Evolutionary conservation across 352 stramenopile species (phyloP), one percentile per base, ranked within the genome.

Genomic region (Globisporangium mamillatum): DNA sequence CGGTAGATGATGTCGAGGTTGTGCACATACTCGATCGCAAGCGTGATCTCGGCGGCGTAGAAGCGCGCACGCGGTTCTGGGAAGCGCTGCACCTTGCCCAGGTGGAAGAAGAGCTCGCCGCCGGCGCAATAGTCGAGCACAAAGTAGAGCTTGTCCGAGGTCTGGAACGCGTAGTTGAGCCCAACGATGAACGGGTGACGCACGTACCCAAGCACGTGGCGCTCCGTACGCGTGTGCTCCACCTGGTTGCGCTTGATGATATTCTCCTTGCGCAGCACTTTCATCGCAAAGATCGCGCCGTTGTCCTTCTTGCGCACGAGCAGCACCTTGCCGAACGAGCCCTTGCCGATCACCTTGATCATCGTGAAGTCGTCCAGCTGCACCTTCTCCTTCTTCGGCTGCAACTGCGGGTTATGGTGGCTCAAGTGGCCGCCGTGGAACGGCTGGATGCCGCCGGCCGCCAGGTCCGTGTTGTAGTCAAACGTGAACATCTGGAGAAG

Each of bases 181-280:
- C 95, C 93, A 12, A 99, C 97, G 71, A 99, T 98, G 75, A 99
- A 99, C 50, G 97, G 97, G 75, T 99, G 97, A 52, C 94, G 92
- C 50, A 99, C 94, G 73, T 98, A 98, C 29, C 94, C 97, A 87
- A 97, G 77, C 55, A 97, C 92, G 67, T 88, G 82, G 32, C 88
- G 77, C 74, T 96, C 88, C 5, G 86, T 90, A 65, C 87, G 79
- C 34, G 87, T 94, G 76, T 95, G 86, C 71, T 96, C 87, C 22
- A 92, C 89, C 68, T 96, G 87, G 69, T 93, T 92, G 73, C 83
- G 76, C 73, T 98, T 98, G 75, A 99, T 98, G 68, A 99, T 99
- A 71, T 98, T 98, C 66, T 99, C 95, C 81, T 99, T 99, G 57
- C 92, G 87, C 60, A 99, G 80, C n/a, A 99, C 96, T 73, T 99